Percentiles rank a stretch among this genome's conserved stretches.
Evolutionary conservation across 2,329 filamentous ascomycete genomes (phyloP).

Genomic region (Arachnopeziza araneosa): DNA sequence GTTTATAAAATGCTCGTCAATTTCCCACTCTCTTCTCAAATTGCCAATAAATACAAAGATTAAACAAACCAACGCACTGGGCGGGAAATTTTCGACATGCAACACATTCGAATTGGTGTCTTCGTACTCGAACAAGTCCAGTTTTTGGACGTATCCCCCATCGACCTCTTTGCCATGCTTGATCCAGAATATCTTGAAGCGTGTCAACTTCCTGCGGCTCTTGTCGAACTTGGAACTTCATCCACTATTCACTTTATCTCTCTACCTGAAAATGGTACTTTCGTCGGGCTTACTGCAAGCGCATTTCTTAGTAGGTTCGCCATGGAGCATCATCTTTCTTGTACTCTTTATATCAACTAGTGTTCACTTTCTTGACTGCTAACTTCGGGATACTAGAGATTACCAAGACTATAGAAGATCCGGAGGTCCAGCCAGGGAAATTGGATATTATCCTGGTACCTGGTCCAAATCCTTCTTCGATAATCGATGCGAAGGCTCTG

Average conservation of each 20-base stretch:
- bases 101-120: slow-evolving; percentile 42
- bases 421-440: slow-evolving; percentile 43
- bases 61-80: neutral
- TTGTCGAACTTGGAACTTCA: slow-evolving; percentile 38
- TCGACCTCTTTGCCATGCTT: slow-evolving; percentile 45
- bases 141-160: slow-evolving; percentile 44
- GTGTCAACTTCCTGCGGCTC: slow-evolving; percentile 32
- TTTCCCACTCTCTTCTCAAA: too few species aligned
- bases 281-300: slow-evolving; percentile 39
- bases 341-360: neutral
- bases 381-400: slow-evolving; percentile 27
- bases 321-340: neutral
- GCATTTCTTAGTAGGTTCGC: slow-evolving; percentile 11
- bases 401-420: slow-evolving; percentile 40
- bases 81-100: slow-evolving; percentile 3
- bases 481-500: slow-evolving; percentile 32
- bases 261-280: slow-evolving; percentile 30
- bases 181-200: slow-evolving; percentile 40
- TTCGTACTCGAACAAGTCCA: slow-evolving; percentile 44
- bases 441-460: slow-evolving; percentile 48
- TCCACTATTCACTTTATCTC: slow-evolving; percentile 44
- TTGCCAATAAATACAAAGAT: neutral
- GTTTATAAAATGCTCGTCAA: neutral
- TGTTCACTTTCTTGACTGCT: too few species aligned
- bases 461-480: slow-evolving; percentile 39